Percentiles rank a stretch among this genome's conserved stretches.
phyloP scores from a whole-genome alignment of 176 grass and related monocot genomes.

The Aechmea fasciata region DNA sequence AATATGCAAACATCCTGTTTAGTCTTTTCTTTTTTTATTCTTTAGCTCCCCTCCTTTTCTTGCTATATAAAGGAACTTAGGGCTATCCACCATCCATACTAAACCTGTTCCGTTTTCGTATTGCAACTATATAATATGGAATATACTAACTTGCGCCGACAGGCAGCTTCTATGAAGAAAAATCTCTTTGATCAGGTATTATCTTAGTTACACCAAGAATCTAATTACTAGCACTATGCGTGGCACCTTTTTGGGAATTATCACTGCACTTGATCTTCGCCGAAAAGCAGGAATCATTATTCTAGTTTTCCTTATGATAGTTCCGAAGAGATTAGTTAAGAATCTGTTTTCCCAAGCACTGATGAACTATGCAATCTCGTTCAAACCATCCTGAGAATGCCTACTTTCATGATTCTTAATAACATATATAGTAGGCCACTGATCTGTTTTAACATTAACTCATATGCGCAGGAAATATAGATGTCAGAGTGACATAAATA shows the following conservation, averaged over 20 bases:
- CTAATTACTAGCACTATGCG: conserved; percentile 6
- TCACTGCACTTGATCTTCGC: too few relatives aligned
- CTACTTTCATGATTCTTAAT: too few relatives aligned
- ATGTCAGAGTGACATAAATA: not conserved
- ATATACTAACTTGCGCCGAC: conserved; percentile 53
- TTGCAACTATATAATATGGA: conserved; percentile 54
- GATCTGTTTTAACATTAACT: conserved; percentile 6
- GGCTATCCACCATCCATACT: conserved; percentile 20
- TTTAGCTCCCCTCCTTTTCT: conserved; percentile 22
- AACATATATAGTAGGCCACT: too few relatives aligned
- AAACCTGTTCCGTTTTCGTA: conserved; percentile 19
- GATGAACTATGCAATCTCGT: too few relatives aligned
- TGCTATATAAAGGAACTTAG: conserved; percentile 56
- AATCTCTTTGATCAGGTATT: conserved; percentile 84
- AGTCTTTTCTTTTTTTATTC: conserved; percentile 29
- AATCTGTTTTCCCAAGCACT: too few relatives aligned
- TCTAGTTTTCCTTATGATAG: not conserved
- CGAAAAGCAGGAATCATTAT: not conserved
- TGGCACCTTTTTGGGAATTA: conserved; percentile 5
- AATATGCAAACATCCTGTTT: conserved; percentile 46
- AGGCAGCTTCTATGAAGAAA: conserved; percentile 82
- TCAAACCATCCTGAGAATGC: too few relatives aligned
- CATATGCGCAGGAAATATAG: conserved; percentile 4
- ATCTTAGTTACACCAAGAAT: conserved; percentile 22
- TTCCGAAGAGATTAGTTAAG: too few relatives aligned